phyloP scores from a whole-genome alignment of 2,329 filamentous ascomycete genomes.

The Pseudogymnoascus sp. region DNA sequence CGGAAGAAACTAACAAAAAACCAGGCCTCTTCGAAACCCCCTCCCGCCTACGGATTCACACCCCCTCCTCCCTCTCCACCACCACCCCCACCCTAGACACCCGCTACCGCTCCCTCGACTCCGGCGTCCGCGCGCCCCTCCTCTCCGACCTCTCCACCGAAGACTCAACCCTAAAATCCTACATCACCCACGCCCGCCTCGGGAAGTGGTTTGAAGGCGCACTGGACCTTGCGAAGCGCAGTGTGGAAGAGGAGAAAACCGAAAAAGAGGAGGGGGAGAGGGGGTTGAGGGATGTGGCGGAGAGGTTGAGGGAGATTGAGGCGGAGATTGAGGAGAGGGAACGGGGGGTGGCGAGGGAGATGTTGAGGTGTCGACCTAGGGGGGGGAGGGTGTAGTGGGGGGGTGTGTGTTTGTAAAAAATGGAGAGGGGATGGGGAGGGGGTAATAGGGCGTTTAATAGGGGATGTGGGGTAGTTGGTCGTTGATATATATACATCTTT shows the following conservation, averaged over 20 bases:
- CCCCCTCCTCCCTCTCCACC: constrained; percentile 32
- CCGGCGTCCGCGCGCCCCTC: constrained; percentile 57
- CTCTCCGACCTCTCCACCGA: constrained; percentile 65
- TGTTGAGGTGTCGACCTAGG: constrained; percentile 20
- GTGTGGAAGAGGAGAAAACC: constrained; percentile 28
- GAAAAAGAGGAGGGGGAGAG: constrained; percentile 7
- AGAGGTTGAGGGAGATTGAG: constrained; percentile 22
- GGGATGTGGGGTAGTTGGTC: too few relatives aligned
- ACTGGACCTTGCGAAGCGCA: constrained; percentile 30
- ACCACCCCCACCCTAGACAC: constrained; percentile 45
- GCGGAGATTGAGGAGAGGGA: constrained; percentile 22
- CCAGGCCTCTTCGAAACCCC: constrained; percentile 32
- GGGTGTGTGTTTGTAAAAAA: neutral
- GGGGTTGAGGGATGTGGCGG: constrained; percentile 17
- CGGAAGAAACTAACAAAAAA: constrained; percentile 24
- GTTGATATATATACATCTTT: neutral
- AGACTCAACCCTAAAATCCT: constrained; percentile 54
- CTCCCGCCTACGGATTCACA: constrained; percentile 28
- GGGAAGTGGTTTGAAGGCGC: constrained; percentile 55
- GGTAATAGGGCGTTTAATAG: neutral
- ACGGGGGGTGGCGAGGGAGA: constrained; percentile 19
- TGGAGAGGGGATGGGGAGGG: neutral
- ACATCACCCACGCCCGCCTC: constrained; percentile 59
- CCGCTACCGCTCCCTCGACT: constrained; percentile 50
- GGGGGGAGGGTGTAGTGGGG: neutral